These are phyloP conservation scores for Calamus simplicifolius DNA, from an alignment of 176 grass and related monocot genomes.

Conservation along the genomic window DNA sequence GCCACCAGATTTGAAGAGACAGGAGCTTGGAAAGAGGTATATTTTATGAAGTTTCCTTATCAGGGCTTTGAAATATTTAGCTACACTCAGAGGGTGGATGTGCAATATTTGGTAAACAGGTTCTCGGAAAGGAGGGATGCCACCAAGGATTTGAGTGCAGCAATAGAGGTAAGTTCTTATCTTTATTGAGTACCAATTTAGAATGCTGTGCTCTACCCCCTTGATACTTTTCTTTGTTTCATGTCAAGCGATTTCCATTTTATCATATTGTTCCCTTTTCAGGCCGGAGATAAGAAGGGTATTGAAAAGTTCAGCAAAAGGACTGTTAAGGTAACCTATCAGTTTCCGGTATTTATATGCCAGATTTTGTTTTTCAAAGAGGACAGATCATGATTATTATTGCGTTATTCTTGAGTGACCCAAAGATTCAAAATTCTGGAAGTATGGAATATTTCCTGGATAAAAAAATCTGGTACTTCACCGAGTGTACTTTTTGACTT, in stretches of 20 bases:
- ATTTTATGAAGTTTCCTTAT: too few species aligned
- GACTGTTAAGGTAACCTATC: constrained; percentile 59
- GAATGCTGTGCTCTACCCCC: not conserved
- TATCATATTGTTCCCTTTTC: constrained; percentile 27
- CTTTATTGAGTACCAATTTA: constrained; percentile 8
- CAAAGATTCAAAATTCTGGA: too few species aligned
- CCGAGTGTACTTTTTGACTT: too few species aligned
- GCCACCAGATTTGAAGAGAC: constrained; percentile 83
- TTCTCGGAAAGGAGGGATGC: constrained; percentile 66
- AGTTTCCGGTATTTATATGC: not conserved
- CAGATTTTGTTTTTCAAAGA: too few species aligned
- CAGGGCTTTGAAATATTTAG: too few species aligned
- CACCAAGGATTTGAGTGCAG: constrained; percentile 48
- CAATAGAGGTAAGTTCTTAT: constrained; percentile 53
- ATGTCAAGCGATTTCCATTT: not conserved
- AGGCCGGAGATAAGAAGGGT: constrained; percentile 68
- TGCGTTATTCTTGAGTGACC: too few species aligned
- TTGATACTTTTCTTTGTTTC: constrained; percentile 13
- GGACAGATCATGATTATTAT: too few species aligned
- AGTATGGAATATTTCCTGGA: too few species aligned
- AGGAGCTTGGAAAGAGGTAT: constrained; percentile 73
- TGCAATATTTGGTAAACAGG: constrained; percentile 22
- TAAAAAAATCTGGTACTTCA: too few species aligned
- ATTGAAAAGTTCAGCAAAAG: constrained; percentile 92
- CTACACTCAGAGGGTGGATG: too few species aligned